Conservation (phyloP, 2,329 filamentous ascomycete genomes). For the Beauveria medogensis region DNA sequence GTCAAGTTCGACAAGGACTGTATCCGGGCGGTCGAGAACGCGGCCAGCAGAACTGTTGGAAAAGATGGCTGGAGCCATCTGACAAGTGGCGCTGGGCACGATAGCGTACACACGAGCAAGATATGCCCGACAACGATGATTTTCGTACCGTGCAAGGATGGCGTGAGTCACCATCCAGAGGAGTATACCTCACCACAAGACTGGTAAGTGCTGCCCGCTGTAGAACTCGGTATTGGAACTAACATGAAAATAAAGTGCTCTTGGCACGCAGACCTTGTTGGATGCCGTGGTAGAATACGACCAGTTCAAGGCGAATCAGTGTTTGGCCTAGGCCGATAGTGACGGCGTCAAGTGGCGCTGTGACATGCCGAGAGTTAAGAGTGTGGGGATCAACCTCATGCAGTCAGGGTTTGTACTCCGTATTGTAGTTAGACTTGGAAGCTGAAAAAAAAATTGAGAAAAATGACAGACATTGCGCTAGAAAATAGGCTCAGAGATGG, state of each 20-base stretch:
- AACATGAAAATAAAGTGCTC: conserved; percentile 11
- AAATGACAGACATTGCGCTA: background rate
- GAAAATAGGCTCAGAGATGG: background rate
- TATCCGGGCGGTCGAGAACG: conserved; percentile 53
- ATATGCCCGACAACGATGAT: conserved; percentile 31
- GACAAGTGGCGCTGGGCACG: conserved; percentile 31
- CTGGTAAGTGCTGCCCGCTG: conserved; percentile 15
- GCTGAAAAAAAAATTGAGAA: background rate
- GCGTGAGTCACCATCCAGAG: conserved; percentile 30
- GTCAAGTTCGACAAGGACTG: conserved; percentile 59
- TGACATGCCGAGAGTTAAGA: background rate
- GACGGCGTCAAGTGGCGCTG: background rate
- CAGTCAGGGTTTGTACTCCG: background rate
- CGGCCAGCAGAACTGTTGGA: conserved; percentile 46
- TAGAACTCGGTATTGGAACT: background rate
- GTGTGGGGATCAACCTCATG: background rate
- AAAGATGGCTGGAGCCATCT: conserved; percentile 28
- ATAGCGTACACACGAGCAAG: conserved; percentile 28
- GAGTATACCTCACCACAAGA: conserved; percentile 29
- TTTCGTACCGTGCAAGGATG: conserved; percentile 28
- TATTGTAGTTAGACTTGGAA: background rate
- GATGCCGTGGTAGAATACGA: conserved; percentile 17
- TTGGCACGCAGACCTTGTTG: conserved; percentile 16
- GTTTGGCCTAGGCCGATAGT: background rate
- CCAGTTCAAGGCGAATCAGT: conserved; percentile 3